Evolutionary conservation across 495 filamentous ascomycete species (phyloP), one percentile per base, ranked within the genome.

Genomic region (Penicillium manginii): DNA sequence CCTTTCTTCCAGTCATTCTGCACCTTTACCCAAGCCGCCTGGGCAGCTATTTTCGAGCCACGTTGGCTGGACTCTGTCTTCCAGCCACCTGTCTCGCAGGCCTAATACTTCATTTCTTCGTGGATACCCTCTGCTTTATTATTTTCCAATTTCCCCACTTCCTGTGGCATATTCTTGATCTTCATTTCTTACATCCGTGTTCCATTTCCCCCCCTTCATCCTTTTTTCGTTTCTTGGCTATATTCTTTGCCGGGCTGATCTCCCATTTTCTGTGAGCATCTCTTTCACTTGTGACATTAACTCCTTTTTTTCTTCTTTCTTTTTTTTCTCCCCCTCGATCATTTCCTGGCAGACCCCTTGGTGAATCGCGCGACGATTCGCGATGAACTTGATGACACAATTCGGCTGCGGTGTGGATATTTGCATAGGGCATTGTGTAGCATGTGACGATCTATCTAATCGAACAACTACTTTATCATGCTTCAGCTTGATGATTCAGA

Each of bases 61-160:
- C 57, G 46, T 49, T 61, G 55, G 45, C 37, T 46, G 45, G 63
- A 18, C 22, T 37, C 15, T 39, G 15, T 17, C 29, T 32, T 32
- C 50, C 54, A 42, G 26, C 58, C 50, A 48, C 9, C 57, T 64
- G 57, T 46, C 45, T 69, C 57, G 62, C 61, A 48, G 64, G 64
- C 64, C 57, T 67, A 57, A 63, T 63, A 50, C 45, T 70, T 67
- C 62, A 57, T 11, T 65, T 67, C 67, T 66, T 60, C 58, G 60
- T 69, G 61, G 61, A 67, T 72, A 70, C 65, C 63, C 63, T 59
- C 62, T 64, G 49, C 52, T 61, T 67, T 50, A 33, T 63, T 31
- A 37, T 21, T 10, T 45, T 35, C 29, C 9, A 9, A 51, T 50
- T 35, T 35, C 42, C 26, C 33, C 40, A 50, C 47, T 50, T 48